Evolutionary conservation across 352 stramenopile species (phyloP).

Genomic region (Phytophthora multivora): DNA sequence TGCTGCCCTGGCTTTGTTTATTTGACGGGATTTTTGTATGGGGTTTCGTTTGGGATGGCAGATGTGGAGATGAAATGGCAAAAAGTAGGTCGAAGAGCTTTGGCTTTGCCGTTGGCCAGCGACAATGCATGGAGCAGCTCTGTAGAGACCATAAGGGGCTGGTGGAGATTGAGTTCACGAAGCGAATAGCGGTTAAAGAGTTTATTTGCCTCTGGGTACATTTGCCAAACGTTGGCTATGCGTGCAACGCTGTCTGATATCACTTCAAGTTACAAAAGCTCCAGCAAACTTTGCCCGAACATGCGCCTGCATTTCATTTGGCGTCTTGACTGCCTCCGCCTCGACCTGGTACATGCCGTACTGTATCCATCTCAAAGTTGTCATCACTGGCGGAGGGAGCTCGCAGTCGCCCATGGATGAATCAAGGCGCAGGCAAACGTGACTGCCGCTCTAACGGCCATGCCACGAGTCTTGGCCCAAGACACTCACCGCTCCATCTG

Average conservation of each 20-base stretch:
- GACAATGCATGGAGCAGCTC: slow-evolving; percentile 5
- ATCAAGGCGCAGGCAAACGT: too few relatives aligned
- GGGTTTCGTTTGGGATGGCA: neutral
- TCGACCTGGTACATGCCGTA: too few relatives aligned
- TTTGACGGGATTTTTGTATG: slow-evolving; percentile 4
- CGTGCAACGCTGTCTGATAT: neutral
- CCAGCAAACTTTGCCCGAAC: too few relatives aligned
- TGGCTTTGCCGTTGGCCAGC: neutral
- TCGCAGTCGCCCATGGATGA: too few relatives aligned
- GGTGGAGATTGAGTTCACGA: neutral
- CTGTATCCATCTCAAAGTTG: too few relatives aligned
- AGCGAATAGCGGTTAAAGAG: neutral
- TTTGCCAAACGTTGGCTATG: neutral
- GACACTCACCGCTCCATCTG: too few relatives aligned
- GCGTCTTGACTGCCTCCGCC: neutral
- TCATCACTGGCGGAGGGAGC: neutral
- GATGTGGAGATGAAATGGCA: neutral
- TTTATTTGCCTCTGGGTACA: neutral
- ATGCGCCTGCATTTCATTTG: too few relatives aligned
- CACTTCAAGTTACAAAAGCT: neutral
- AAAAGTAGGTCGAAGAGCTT: neutral
- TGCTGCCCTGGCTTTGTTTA: neutral
- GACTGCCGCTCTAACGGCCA: too few relatives aligned
- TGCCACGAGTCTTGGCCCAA: too few relatives aligned
- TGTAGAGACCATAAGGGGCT: neutral